Base-by-base conservation (phyloP, 1,139 yeast species). In the Blastobotrys illinoisensis region DNA sequence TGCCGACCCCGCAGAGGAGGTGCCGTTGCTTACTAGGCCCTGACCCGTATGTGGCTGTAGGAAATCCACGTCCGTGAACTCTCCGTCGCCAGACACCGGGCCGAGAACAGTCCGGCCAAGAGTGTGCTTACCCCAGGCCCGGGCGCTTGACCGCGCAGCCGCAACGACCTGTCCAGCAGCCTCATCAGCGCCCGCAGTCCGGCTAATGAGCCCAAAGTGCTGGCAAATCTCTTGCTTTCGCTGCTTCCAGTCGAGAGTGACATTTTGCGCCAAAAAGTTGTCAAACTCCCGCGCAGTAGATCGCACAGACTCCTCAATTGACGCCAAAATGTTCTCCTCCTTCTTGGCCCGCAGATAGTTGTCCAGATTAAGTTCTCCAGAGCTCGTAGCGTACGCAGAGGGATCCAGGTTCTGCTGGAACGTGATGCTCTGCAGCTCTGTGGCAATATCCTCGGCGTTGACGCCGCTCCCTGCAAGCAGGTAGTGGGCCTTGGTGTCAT, bases 401-500 rank as follows among this genome's bases (percentile, higher is more conserved):
- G 70, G 67, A 24, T 64, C 67, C 0, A 67, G 59, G 14, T 55
- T 55, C 48, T 61, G 66, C 43, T 60, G 63, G 44, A 66, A 58
- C 14, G 61, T 63, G 48, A 71, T 66, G 26, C 70, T 60, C 44
- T 68, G 68, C 23, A 75, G 65, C 48, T 88, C 91, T 49, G 78
- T 76, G 61, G 87, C 91, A 49, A 93, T 85, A 55, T 89, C 95
- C 64, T 89, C 97, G 47, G 95, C 88, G 55, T 89, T 85, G 54
- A 91, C 79, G 0, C 97, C 97, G 66, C 95, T 86, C 0, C 95
- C 88, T 1, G 97, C 97, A 54, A 93, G 76, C 49, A 91, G 74
- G 67, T 91, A 91, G 65, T 90, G 97, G 0, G 97, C 98, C 64
- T 86, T 88, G 1, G 96, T 88, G 66, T 80, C 86, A 58, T 82